These are phyloP conservation scores for Rickenella mellea DNA, from an alignment of 768 basidiomycete genomes.

Conservation along the genomic window DNA sequence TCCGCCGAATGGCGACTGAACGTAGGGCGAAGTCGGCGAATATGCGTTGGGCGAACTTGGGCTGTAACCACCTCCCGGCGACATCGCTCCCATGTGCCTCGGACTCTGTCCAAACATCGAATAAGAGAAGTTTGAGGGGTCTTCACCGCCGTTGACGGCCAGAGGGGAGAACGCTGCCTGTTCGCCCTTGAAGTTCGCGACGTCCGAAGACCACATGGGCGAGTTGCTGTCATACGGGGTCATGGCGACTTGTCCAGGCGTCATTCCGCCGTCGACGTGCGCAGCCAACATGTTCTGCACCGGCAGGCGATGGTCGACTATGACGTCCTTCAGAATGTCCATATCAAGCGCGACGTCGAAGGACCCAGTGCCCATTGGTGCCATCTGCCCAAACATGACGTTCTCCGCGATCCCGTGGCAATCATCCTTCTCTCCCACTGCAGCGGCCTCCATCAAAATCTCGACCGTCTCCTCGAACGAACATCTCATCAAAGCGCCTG, in stretches of 20 bases:
- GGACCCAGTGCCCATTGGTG: constrained; percentile 98
- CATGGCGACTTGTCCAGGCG: constrained; percentile 86
- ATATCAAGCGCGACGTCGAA: constrained; percentile 96
- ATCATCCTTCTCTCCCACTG: constrained; percentile 96
- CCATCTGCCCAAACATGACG: constrained; percentile 97
- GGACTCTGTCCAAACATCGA: constrained; percentile 83
- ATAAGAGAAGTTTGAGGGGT: constrained; percentile 64
- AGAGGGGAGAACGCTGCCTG: constrained; percentile 93
- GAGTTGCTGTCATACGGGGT: constrained; percentile 94
- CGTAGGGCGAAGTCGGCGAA: constrained; percentile 85
- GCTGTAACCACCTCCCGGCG: constrained; percentile 83
- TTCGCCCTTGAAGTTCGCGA: constrained; percentile 71
- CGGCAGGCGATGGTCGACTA: constrained; percentile 90
- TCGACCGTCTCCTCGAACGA: constrained; percentile 99
- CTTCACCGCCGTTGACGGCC: constrained; percentile 73
- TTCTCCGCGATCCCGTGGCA: constrained; percentile 99
- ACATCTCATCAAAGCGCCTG: constrained; percentile 97
- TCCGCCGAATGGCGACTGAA: constrained; percentile 75
- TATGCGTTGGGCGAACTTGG: constrained; percentile 87
- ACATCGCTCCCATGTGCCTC: constrained; percentile 76
- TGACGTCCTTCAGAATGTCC: constrained; percentile 97
- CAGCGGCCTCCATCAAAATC: constrained; percentile 97
- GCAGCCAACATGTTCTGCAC: constrained; percentile 73
- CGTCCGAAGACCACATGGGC: constrained; percentile 67
- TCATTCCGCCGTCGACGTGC: constrained; percentile 81